Evolutionary conservation across 2,329 filamentous ascomycete genomes (phyloP).

Genomic region (Coniochaeta sp.): DNA sequence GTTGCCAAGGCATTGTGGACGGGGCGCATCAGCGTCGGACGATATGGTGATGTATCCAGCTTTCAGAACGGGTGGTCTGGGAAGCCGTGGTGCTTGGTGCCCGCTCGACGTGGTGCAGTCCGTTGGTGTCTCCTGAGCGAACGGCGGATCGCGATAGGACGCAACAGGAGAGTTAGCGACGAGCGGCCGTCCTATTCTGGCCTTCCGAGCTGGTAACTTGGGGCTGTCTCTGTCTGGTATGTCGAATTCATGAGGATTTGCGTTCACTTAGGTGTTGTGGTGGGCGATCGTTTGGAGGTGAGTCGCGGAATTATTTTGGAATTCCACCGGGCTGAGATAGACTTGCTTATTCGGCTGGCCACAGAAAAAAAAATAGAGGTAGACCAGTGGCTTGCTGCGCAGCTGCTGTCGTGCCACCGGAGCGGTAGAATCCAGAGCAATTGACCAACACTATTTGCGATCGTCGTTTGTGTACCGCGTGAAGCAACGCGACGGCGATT

Average conservation of each 20-base stretch:
- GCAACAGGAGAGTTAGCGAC: background rate
- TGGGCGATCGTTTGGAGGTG: background rate
- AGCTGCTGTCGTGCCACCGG: background rate
- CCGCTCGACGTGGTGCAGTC: background rate
- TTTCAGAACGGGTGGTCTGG: background rate
- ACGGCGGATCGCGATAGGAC: background rate
- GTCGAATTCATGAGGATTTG: background rate
- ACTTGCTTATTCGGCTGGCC: background rate
- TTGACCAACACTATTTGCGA: background rate
- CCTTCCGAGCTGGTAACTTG: background rate
- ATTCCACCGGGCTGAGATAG: background rate
- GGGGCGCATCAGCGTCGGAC: constrained; percentile 8
- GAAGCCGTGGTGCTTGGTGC: background rate
- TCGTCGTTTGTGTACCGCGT: background rate
- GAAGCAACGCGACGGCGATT: background rate
- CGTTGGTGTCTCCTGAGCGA: background rate
- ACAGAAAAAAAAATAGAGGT: background rate
- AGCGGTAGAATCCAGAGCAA: background rate
- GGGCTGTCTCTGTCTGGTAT: background rate
- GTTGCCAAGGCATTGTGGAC: constrained; percentile 83
- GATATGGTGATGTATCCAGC: background rate
- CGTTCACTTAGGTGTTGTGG: background rate
- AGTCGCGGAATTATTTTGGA: background rate
- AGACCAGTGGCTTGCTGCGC: background rate
- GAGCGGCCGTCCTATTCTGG: background rate